Conservation (phyloP, 129 eudicot species). For the Chrysanthemum seticuspe region DNA sequence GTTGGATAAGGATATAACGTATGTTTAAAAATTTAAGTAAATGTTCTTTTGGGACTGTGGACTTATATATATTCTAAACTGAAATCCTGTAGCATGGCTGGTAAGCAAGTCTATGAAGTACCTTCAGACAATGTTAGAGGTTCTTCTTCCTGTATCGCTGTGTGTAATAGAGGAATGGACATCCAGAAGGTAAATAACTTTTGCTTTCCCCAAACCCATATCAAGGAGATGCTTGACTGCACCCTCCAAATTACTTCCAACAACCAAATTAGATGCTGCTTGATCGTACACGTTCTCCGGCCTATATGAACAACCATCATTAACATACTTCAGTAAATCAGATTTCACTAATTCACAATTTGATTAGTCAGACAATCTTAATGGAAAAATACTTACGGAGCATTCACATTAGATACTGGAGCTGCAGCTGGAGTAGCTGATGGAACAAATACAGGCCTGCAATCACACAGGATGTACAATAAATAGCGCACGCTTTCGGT, state of each 20-base stretch:
- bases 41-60: neutral
- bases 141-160: constrained; percentile 69
- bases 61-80: constrained; percentile 11
- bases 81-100: constrained; percentile 61
- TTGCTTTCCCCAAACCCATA: constrained; percentile 47
- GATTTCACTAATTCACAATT: neutral
- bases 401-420: constrained; percentile 41
- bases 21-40: constrained; percentile 5
- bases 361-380: neutral
- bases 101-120: constrained; percentile 89
- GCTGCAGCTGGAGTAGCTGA: constrained; percentile 42
- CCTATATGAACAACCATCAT: constrained; percentile 37
- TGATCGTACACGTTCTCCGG: constrained; percentile 62
- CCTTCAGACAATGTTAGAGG: constrained; percentile 88
- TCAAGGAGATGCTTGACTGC: constrained; percentile 81
- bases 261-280: constrained; percentile 86
- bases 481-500: neutral
- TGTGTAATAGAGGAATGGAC: constrained; percentile 58
- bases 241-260: constrained; percentile 74
- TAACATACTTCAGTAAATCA: constrained; percentile 9
- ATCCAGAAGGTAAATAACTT: too few relatives aligned
- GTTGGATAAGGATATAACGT: constrained; percentile 13
- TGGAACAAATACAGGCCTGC: constrained; percentile 48
- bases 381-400: constrained; percentile 45
- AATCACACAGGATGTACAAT: neutral